phyloP scores from a whole-genome alignment of 352 stramenopile genomes.

The Globisporangium viniferum region DNA sequence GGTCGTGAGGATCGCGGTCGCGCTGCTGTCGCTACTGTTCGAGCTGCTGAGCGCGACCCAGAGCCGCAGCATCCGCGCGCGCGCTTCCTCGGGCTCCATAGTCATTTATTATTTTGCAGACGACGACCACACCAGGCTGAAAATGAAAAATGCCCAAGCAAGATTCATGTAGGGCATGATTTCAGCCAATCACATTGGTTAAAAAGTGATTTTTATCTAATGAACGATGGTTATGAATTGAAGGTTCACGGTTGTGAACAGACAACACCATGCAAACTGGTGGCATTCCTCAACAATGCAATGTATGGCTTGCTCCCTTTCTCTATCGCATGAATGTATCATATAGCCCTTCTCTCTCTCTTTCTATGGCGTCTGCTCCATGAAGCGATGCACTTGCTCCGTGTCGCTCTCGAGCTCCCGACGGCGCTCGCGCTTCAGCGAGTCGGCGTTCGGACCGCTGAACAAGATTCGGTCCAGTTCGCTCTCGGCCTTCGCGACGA shows the following conservation, averaged over 20 bases:
- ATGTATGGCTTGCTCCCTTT: not conserved
- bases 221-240: not conserved
- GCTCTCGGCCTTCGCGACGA: conserved; percentile 34
- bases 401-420: conserved; percentile 45
- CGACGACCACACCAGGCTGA: not conserved
- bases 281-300: not conserved
- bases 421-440: conserved; percentile 33
- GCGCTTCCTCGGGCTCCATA: conserved; percentile 42
- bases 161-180: not conserved
- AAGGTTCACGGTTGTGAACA: not conserved
- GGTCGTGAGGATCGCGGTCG: conserved; percentile 47
- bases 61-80: conserved; percentile 54
- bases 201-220: not conserved
- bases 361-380: conserved; percentile 2
- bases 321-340: not conserved
- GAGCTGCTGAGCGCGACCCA: conserved; percentile 30
- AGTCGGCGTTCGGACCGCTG: conserved; percentile 31
- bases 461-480: conserved; percentile 55
- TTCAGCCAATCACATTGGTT: conserved; percentile 1
- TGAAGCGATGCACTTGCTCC: conserved; percentile 21
- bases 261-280: not conserved
- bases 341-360: not conserved
- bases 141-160: too few relatives aligned
- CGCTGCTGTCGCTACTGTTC: conserved; percentile 8
- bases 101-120: not conserved